Percentiles rank a stretch among this genome's conserved stretches.
phyloP scores from a whole-genome alignment of 768 basidiomycete genomes.

The Pisolithus tinctorius region DNA sequence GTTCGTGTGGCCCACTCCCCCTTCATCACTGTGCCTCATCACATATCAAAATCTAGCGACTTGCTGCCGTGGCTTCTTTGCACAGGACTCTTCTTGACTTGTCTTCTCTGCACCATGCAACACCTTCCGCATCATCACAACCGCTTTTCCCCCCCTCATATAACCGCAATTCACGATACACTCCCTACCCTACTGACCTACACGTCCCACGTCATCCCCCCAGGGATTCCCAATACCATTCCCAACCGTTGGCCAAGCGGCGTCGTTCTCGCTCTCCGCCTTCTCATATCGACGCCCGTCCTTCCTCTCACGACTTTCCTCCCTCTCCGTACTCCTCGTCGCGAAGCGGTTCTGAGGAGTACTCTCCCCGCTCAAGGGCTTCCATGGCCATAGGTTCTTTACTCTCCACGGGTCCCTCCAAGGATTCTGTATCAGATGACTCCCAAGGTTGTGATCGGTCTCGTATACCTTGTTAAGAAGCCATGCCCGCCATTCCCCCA shows the following conservation, averaged over 20 bases:
- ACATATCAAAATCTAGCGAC: slow-evolving; percentile 39
- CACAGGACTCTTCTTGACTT: slow-evolving; percentile 68
- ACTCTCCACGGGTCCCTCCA: slow-evolving; percentile 40
- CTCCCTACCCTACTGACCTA: slow-evolving; percentile 10
- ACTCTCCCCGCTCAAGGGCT: slow-evolving; percentile 62
- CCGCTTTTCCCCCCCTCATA: slow-evolving; percentile 35
- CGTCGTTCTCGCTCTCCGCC: slow-evolving; percentile 55
- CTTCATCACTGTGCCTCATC: slow-evolving; percentile 1
- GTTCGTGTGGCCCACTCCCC: slow-evolving; percentile 34
- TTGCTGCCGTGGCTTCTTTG: slow-evolving; percentile 62
- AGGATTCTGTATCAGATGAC: slow-evolving; percentile 23
- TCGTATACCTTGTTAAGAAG: slow-evolving; percentile 7
- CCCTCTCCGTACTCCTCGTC: slow-evolving; percentile 73
- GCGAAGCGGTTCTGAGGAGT: slow-evolving; percentile 60
- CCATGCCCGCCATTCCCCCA: slow-evolving; percentile 9
- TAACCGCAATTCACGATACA: slow-evolving; percentile 17
- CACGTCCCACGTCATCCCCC: slow-evolving; percentile 7
- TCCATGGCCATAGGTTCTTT: slow-evolving; percentile 80
- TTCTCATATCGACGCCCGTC: slow-evolving; percentile 30
- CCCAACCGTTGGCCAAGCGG: slow-evolving; percentile 52
- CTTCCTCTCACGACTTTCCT: slow-evolving; percentile 45
- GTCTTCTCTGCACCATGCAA: slow-evolving; percentile 23
- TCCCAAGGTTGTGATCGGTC: slow-evolving; percentile 10
- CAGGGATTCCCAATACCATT: slow-evolving; percentile 27
- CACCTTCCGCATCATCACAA: slow-evolving; percentile 23